Conservation (phyloP, 208 protist species). For the Leishmania aethiopica region DNA sequence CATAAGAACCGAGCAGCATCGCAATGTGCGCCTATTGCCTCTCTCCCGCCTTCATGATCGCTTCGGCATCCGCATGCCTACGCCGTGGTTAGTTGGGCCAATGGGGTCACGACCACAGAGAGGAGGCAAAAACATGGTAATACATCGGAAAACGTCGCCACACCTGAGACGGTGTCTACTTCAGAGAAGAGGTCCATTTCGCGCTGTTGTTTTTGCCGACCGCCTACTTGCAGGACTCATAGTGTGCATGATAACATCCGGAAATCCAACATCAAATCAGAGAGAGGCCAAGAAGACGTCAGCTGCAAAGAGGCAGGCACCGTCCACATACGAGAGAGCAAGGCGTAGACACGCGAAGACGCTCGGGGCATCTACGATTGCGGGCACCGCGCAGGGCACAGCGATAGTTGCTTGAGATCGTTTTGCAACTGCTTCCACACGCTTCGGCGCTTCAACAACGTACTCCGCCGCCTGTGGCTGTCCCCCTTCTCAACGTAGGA, state of each 20-base stretch:
- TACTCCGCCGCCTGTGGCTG: background rate
- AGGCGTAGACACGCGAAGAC: background rate
- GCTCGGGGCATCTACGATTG: background rate
- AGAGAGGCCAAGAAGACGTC: background rate
- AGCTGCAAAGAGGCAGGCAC: background rate
- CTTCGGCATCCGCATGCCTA: background rate
- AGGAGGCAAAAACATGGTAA: background rate
- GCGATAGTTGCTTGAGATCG: background rate
- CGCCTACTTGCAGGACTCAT: background rate
- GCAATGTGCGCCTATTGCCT: background rate
- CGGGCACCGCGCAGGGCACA: background rate
- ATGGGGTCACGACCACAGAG: background rate
- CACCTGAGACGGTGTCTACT: background rate
- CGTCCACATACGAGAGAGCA: background rate
- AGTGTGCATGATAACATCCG: background rate
- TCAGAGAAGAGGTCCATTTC: background rate
- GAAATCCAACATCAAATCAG: background rate
- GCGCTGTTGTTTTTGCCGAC: background rate
- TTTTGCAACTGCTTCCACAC: constrained; percentile 9
- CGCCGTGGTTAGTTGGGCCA: background rate
- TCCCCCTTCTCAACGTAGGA: constrained; percentile 15
- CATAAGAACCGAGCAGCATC: no score
- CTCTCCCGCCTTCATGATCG: background rate
- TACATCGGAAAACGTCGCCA: no score
- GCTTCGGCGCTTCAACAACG: constrained; percentile 7